Evolutionary conservation across 768 basidiomycete genomes (phyloP).

Genomic region (Pluteus cervinus): DNA sequence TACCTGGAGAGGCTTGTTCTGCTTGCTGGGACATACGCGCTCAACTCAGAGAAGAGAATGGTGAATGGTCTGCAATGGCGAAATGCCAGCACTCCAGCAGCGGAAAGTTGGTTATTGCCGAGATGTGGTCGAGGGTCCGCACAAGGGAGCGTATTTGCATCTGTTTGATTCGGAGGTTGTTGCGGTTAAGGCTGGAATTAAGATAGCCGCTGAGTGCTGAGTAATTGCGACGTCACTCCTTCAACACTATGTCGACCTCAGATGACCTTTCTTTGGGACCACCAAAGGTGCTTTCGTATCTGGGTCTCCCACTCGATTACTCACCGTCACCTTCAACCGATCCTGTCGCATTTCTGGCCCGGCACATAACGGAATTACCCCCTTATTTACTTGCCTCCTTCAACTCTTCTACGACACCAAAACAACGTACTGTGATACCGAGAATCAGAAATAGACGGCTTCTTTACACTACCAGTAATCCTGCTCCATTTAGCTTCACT

Average conservation of each 20-base stretch:
- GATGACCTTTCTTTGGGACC: conserved; percentile 16
- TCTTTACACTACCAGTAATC: conserved; percentile 49
- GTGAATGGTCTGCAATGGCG: no score
- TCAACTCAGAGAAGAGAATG: no score
- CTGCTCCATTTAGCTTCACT: conserved; percentile 48
- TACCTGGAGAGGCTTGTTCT: not conserved
- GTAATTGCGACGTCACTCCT: not conserved
- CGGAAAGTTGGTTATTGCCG: no score
- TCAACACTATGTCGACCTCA: not conserved
- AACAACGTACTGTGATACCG: conserved; percentile 56
- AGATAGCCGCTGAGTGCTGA: not conserved
- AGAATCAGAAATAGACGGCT: conserved; percentile 70
- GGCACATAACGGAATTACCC: conserved; percentile 59
- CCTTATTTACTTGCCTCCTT: conserved; percentile 49
- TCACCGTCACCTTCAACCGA: conserved; percentile 50
- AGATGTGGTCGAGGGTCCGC: no score
- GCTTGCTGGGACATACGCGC: no score
- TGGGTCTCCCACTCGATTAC: conserved; percentile 56
- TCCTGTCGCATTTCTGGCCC: conserved; percentile 59
- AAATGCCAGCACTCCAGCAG: no score
- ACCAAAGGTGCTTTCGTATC: conserved; percentile 33
- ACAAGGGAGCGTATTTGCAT: not conserved
- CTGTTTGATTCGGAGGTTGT: not conserved
- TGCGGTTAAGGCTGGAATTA: not conserved
- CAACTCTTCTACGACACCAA: conserved; percentile 47